A percentile compares a stretch with the other conserved stretches of the same genome.
These are phyloP conservation scores for Sugiyamaella americana DNA, from an alignment of 805 yeast species.

Conservation along the genomic window DNA sequence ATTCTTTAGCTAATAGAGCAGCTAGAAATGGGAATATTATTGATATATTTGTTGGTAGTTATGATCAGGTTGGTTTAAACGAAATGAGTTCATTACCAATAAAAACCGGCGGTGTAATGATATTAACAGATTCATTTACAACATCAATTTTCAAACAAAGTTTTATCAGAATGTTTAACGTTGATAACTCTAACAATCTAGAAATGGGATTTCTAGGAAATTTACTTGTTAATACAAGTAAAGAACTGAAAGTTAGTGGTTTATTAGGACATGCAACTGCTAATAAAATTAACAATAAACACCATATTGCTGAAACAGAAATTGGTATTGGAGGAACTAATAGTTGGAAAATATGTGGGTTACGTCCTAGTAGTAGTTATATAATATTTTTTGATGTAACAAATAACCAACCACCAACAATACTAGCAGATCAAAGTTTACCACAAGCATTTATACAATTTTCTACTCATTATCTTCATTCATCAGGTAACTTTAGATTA, in stretches of 20 bases:
- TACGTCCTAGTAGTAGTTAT: slow-evolving; percentile 74
- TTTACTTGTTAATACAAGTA: slow-evolving; percentile 73
- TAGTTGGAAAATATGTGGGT: slow-evolving; percentile 70
- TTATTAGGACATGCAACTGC: slow-evolving; percentile 85
- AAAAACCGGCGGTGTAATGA: slow-evolving; percentile 80
- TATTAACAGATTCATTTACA: slow-evolving; percentile 86
- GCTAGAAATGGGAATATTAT: slow-evolving; percentile 70
- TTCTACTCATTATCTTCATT: slow-evolving; percentile 81
- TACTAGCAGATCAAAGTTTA: slow-evolving; percentile 18
- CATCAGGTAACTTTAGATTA: slow-evolving; percentile 74
- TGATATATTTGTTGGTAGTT: slow-evolving; percentile 90
- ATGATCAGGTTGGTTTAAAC: slow-evolving; percentile 90
- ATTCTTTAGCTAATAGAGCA: slow-evolving; percentile 61
- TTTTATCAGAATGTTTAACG: slow-evolving; percentile 69
- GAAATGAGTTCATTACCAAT: slow-evolving; percentile 84
- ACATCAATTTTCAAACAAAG: slow-evolving; percentile 92
- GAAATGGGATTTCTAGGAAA: slow-evolving; percentile 78
- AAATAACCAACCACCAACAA: slow-evolving; percentile 24
- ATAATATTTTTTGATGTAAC: slow-evolving; percentile 76
- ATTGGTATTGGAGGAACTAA: slow-evolving; percentile 86
- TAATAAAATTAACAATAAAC: slow-evolving; percentile 25
- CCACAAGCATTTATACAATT: slow-evolving; percentile 53
- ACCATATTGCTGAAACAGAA: slow-evolving; percentile 46
- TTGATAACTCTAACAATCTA: slow-evolving; percentile 66
- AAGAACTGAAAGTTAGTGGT: slow-evolving; percentile 79